These are phyloP conservation scores for Neonothopanus nambi DNA, from an alignment of 1,284 basidiomycete species.

Conservation along the genomic window DNA sequence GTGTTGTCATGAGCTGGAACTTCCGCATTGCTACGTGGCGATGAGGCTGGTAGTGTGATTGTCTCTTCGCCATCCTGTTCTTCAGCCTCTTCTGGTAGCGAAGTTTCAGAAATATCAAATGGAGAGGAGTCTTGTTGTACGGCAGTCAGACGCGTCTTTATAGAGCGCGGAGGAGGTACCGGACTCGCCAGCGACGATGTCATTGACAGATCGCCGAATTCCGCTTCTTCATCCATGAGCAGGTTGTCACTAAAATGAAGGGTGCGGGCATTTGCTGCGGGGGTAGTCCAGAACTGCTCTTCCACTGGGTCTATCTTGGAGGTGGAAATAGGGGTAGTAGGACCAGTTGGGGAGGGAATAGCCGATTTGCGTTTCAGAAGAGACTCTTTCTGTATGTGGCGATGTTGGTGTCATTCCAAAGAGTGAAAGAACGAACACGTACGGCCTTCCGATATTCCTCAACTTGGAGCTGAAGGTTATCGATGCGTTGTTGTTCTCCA, in stretches of 20 bases:
- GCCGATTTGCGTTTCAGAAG: constrained; percentile 27
- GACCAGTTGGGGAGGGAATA: not conserved
- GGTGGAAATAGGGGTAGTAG: constrained; percentile 17
- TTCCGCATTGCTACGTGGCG: not conserved
- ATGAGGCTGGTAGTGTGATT: not conserved
- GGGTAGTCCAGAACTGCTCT: constrained; percentile 62
- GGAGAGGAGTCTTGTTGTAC: constrained; percentile 1
- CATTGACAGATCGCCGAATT: constrained; percentile 53
- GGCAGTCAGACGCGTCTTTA: constrained; percentile 1
- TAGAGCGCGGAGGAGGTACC: constrained; percentile 3
- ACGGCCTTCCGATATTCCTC: constrained; percentile 54
- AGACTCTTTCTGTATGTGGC: constrained; percentile 41
- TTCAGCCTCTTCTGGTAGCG: not conserved
- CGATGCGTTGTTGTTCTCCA: constrained; percentile 59
- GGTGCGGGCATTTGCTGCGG: constrained; percentile 52
- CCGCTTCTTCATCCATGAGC: constrained; percentile 60
- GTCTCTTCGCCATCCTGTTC: not conserved
- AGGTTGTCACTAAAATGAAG: constrained; percentile 63
- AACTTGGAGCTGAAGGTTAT: constrained; percentile 53
- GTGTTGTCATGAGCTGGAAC: not conserved
- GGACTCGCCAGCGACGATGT: constrained; percentile 42
- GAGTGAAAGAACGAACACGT: constrained; percentile 12
- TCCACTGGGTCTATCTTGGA: constrained; percentile 38
- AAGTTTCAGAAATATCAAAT: not conserved
- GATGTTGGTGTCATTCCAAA: constrained; percentile 17